Evolutionary conservation across 2,329 filamentous ascomycete species (phyloP).

Genomic region (Neofusicoccum parvum): DNA sequence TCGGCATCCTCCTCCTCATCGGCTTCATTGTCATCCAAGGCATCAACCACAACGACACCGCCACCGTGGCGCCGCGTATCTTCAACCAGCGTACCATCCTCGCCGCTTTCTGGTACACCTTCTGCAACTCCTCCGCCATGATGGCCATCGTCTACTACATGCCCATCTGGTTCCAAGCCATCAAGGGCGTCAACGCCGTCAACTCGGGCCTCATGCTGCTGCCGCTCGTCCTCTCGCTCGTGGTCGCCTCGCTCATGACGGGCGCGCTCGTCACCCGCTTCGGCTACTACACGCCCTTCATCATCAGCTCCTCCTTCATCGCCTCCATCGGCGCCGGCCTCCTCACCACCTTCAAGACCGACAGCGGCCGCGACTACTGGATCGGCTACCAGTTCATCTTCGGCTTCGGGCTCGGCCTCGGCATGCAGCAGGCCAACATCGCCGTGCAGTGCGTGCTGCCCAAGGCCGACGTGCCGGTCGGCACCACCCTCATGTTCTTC

Average conservation of each 20-base stretch:
- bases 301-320: slow-evolving; percentile 45
- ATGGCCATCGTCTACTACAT: slow-evolving; percentile 47
- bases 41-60: slow-evolving; percentile 36
- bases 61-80: slow-evolving; percentile 41
- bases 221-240: slow-evolving; percentile 47
- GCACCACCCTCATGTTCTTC: slow-evolving; percentile 52
- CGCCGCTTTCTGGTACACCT: slow-evolving; percentile 44
- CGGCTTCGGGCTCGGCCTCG: slow-evolving; percentile 48
- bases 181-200: slow-evolving; percentile 49
- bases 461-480: slow-evolving; percentile 46
- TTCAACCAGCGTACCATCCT: slow-evolving; percentile 50
- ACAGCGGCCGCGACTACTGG: slow-evolving; percentile 42
- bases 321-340: slow-evolving; percentile 51
- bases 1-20: slow-evolving; percentile 44
- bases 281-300: slow-evolving; percentile 55
- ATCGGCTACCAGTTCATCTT: slow-evolving; percentile 45
- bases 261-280: slow-evolving; percentile 39
- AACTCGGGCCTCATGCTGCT: slow-evolving; percentile 51
- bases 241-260: slow-evolving; percentile 28
- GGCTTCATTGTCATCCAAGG: slow-evolving; percentile 47
- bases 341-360: slow-evolving; percentile 45
- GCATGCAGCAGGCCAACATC: slow-evolving; percentile 52
- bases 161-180: slow-evolving; percentile 54
- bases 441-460: slow-evolving; percentile 50
- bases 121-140: slow-evolving; percentile 32